Conservation (phyloP, 1,284 basidiomycete species). For the Anthracocystis walkeri region DNA sequence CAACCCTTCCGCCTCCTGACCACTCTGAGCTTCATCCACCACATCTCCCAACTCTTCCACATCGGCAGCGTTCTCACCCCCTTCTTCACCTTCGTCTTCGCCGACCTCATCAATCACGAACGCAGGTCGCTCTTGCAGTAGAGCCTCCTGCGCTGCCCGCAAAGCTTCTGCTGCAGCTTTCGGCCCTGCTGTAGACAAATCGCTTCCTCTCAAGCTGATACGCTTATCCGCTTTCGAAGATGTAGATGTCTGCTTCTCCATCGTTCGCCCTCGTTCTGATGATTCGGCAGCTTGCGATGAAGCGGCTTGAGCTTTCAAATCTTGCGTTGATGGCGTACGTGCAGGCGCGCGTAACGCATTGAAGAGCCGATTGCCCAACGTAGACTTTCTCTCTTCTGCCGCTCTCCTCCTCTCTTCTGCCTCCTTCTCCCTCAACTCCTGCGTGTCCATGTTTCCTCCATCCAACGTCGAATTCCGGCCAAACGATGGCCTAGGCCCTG, state of each 20-base stretch:
- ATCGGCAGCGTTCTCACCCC: constrained; percentile 30
- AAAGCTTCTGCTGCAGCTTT: constrained; percentile 57
- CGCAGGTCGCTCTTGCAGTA: constrained; percentile 55
- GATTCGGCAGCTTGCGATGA: neutral
- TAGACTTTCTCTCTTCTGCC: constrained; percentile 36
- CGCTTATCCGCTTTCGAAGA: constrained; percentile 33
- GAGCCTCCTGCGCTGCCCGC: constrained; percentile 56
- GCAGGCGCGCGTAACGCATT: constrained; percentile 43
- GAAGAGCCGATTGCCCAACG: constrained; percentile 53
- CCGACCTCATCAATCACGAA: constrained; percentile 64
- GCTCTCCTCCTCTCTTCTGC: constrained; percentile 39
- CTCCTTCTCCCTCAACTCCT: constrained; percentile 54
- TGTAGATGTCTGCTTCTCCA: constrained; percentile 25
- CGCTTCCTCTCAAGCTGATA: constrained; percentile 47
- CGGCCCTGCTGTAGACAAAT: constrained; percentile 53
- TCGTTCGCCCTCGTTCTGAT: constrained; percentile 32
- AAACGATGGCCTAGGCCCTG: constrained; percentile 66
- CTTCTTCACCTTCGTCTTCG: constrained; percentile 51
- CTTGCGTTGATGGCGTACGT: constrained; percentile 29
- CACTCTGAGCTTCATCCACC: constrained; percentile 26
- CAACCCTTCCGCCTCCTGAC: constrained; percentile 35
- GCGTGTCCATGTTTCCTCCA: constrained; percentile 52
- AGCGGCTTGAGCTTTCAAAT: constrained; percentile 26
- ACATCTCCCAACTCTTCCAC: constrained; percentile 44
- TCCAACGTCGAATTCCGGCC: constrained; percentile 50